Evolutionary conservation across 495 filamentous ascomycete species (phyloP).

Genomic region (Penicillium waksmanii): DNA sequence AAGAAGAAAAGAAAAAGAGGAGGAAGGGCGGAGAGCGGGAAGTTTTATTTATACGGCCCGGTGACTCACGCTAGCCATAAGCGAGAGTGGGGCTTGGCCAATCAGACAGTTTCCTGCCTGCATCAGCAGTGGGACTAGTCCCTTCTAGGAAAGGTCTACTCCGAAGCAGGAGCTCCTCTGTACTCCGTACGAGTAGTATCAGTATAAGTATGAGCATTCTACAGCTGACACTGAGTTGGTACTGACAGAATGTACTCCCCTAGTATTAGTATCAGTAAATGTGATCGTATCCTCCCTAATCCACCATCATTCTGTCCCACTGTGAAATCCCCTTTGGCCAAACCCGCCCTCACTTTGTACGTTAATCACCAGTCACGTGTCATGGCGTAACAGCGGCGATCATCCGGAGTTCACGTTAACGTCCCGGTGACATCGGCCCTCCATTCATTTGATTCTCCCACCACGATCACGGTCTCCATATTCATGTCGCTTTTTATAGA

Average conservation of each 20-base stretch:
- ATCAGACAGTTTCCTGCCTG: not conserved
- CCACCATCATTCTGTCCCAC: too few relatives aligned
- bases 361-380: slow-evolving; percentile 22
- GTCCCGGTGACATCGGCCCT: slow-evolving; percentile 2
- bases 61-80: slow-evolving; percentile 35
- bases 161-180: not conserved
- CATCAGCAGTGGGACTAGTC: not conserved
- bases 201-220: too few relatives aligned
- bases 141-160: not conserved
- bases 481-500: not conserved
- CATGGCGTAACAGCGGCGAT: slow-evolving; percentile 28
- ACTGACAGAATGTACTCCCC: too few relatives aligned
- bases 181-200: not conserved
- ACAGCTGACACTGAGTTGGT: too few relatives aligned
- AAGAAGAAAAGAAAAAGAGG: slow-evolving; percentile 48
- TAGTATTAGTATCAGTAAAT: too few relatives aligned
- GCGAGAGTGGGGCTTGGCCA: slow-evolving; percentile 24
- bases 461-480: slow-evolving; percentile 3
- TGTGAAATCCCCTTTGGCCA: too few relatives aligned
- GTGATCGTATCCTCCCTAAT: too few relatives aligned
- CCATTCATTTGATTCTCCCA: slow-evolving; percentile 2
- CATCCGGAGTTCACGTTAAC: slow-evolving; percentile 20
- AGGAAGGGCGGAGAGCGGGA: slow-evolving; percentile 12
- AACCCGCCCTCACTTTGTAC: not conserved
- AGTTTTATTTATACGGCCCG: slow-evolving; percentile 26